A percentile compares a stretch with the other conserved stretches of the same genome.
phyloP scores from a whole-genome alignment of 495 filamentous ascomycete species.

The Hypoxylon trugodes region DNA sequence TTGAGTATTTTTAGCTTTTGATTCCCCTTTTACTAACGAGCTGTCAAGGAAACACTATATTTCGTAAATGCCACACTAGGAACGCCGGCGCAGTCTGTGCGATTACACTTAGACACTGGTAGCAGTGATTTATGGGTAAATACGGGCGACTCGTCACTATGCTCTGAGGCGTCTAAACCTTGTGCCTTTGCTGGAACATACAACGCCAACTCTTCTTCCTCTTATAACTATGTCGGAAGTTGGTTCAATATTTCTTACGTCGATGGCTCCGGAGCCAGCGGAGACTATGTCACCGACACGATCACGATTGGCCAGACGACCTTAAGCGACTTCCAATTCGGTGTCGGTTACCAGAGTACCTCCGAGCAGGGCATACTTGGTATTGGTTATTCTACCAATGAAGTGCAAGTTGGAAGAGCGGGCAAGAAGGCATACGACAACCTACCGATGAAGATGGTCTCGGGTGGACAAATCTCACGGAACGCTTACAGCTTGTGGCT shows the following conservation, averaged over 20 bases:
- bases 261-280: conserved; percentile 80
- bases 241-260: conserved; percentile 94
- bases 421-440: conserved; percentile 74
- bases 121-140: conserved; percentile 94
- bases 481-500: conserved; percentile 91
- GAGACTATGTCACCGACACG: conserved; percentile 86
- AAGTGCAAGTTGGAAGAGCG: conserved; percentile 75
- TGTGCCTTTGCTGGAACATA: conserved; percentile 73
- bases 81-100: conserved; percentile 70
- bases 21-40: conserved; percentile 14
- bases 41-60: conserved; percentile 67
- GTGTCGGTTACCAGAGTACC: conserved; percentile 78
- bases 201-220: conserved; percentile 77
- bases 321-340: conserved; percentile 79
- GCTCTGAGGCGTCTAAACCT: conserved; percentile 52
- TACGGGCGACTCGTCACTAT: conserved; percentile 69
- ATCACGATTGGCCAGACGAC: conserved; percentile 70
- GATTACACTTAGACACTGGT: conserved; percentile 80
- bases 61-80: conserved; percentile 76
- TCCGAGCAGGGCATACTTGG: conserved; percentile 85
- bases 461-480: conserved; percentile 74
- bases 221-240: conserved; percentile 76
- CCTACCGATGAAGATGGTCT: conserved; percentile 76
- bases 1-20: conserved; percentile 9
- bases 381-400: conserved; percentile 86